phyloP scores from a whole-genome alignment of 2,329 filamentous ascomycete genomes.

The Ophiostoma populinum region DNA sequence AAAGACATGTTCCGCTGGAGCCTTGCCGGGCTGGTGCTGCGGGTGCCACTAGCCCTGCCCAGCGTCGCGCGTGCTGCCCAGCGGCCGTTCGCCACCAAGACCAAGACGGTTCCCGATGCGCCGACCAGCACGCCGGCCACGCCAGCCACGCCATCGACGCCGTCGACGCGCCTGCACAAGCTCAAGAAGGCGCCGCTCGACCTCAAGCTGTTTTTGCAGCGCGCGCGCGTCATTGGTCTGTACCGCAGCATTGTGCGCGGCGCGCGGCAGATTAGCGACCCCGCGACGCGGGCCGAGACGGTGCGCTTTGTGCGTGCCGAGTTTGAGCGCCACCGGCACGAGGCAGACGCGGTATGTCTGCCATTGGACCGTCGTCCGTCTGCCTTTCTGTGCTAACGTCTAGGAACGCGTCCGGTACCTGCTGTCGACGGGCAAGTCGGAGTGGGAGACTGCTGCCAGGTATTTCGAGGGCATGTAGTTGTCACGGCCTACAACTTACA shows the following conservation, averaged over 20 bases:
- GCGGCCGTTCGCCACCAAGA: conserved; percentile 19
- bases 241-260: conserved; percentile 41
- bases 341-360: conserved; percentile 35
- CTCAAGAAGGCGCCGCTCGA: conserved; percentile 24
- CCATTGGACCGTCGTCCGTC: neutral
- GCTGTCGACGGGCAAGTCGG: conserved; percentile 45
- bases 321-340: conserved; percentile 39
- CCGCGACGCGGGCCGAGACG: conserved; percentile 35
- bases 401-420: conserved; percentile 44
- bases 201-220: conserved; percentile 45
- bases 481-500: neutral
- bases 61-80: neutral
- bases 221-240: conserved; percentile 34
- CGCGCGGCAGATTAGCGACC: conserved; percentile 33
- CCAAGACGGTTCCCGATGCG: conserved; percentile 9
- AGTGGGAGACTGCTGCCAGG: conserved; percentile 46
- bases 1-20: too few relatives aligned
- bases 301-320: conserved; percentile 39
- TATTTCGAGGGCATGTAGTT: conserved; percentile 31
- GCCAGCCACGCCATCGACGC: neutral
- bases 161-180: neutral
- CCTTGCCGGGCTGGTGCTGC: too few relatives aligned
- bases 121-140: neutral
- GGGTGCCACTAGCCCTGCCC: too few relatives aligned
- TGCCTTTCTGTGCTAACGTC: neutral